Conservation (phyloP, 2,329 filamentous ascomycete species). For the Shiraia sp. region DNA sequence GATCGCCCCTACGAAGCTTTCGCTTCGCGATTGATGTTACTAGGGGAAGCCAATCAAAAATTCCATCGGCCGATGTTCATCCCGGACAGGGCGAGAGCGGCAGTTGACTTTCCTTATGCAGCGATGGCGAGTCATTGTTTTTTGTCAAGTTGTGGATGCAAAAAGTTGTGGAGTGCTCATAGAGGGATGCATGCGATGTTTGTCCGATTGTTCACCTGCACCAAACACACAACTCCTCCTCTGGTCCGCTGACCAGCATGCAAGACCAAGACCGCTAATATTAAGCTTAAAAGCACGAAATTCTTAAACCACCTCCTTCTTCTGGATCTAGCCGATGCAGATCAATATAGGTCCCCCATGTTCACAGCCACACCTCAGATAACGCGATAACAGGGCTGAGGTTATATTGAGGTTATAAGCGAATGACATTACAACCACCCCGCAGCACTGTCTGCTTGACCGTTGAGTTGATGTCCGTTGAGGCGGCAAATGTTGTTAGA, state of each 20-base stretch:
- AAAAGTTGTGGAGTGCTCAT: background rate
- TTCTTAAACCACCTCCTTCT: constrained; percentile 34
- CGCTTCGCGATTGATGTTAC: too few species aligned
- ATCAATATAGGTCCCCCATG: constrained; percentile 32
- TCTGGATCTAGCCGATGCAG: constrained; percentile 27
- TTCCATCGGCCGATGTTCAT: too few species aligned
- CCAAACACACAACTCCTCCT: constrained; percentile 3
- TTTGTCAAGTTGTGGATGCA: constrained; percentile 8
- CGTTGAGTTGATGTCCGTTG: too few species aligned
- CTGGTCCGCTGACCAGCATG: constrained; percentile 23
- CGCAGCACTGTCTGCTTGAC: constrained; percentile 2
- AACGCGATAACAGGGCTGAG: constrained; percentile 25
- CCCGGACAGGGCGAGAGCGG: too few species aligned
- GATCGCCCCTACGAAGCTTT: too few species aligned
- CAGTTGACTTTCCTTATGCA: too few species aligned
- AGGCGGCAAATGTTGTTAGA: background rate
- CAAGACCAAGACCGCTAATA: constrained; percentile 25
- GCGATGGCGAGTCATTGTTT: too few species aligned
- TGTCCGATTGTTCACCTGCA: constrained; percentile 11
- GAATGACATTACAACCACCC: constrained; percentile 5
- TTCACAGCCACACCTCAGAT: constrained; percentile 29
- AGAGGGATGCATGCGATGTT: constrained; percentile 3
- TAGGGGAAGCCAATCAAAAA: too few species aligned
- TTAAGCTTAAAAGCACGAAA: constrained; percentile 42
- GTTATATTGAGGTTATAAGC: constrained; percentile 6